Conservation (phyloP, 176 grass and related monocot genomes). For the Carex cristatella region DNA sequence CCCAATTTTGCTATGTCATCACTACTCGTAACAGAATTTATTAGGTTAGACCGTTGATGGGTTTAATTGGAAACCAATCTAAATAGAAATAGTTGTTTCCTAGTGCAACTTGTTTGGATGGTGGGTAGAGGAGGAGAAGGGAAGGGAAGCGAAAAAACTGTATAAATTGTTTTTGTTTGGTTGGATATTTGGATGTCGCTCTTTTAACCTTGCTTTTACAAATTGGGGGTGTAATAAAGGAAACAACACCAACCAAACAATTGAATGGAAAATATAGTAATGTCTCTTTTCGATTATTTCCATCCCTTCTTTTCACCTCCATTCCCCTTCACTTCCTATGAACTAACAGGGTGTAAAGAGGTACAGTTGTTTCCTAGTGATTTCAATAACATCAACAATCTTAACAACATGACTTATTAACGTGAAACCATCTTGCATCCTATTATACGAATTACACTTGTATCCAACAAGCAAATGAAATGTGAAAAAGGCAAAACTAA, state of each 20-base stretch:
- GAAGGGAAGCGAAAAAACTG: not conserved
- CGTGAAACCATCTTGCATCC: not conserved
- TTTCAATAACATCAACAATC: not conserved
- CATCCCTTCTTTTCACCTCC: not conserved
- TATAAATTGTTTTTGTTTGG: not conserved
- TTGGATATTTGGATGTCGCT: not conserved
- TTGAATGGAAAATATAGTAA: not conserved
- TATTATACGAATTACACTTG: not conserved
- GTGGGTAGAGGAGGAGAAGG: not conserved
- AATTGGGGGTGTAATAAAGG: not conserved
- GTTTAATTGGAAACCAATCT: not conserved
- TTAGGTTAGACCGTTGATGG: not conserved
- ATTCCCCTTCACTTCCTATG: not conserved
- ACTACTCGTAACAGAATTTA: not conserved
- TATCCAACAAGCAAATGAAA: not conserved
- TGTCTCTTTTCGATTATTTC: not conserved
- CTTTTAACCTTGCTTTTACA: not conserved
- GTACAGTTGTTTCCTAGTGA: not conserved
- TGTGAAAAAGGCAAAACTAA: not conserved
- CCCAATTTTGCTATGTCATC: not conserved
- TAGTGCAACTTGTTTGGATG: not conserved
- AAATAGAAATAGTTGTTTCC: not conserved
- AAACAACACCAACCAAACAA: not conserved
- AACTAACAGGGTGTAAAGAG: not conserved
- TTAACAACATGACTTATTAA: not conserved